Evolutionary conservation across 345 rosid genomes (phyloP).

Genomic region (Camelina hispida): DNA sequence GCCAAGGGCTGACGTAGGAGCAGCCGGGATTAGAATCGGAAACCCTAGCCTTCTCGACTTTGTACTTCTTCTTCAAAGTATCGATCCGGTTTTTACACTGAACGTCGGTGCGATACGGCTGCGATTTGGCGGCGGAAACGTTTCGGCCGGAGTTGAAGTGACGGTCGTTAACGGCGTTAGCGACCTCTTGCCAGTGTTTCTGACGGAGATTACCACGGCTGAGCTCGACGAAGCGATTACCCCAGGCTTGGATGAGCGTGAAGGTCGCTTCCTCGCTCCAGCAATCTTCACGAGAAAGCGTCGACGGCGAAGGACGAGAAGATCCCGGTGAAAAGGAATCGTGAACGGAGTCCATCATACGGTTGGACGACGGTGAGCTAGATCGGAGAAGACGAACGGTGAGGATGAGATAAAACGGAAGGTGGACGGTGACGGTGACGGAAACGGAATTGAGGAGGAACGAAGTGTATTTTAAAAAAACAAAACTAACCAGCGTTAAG

Average conservation of each 20-base stretch:
- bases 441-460: not conserved
- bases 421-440: slow-evolving; percentile 40
- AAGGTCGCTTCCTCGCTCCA: slow-evolving; percentile 99
- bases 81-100: slow-evolving; percentile 99
- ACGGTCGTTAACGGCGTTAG: slow-evolving; percentile 86
- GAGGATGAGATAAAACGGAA: slow-evolving; percentile 32
- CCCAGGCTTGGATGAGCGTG: slow-evolving; percentile 96
- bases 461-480: slow-evolving; percentile 14
- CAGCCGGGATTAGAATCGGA: slow-evolving; percentile 52
- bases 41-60: slow-evolving; percentile 86
- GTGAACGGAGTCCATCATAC: slow-evolving; percentile 45
- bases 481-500: slow-evolving; percentile 16
- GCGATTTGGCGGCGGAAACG: slow-evolving; percentile 57
- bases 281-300: slow-evolving; percentile 83
- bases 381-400: slow-evolving; percentile 35
- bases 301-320: slow-evolving; percentile 59
- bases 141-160: slow-evolving; percentile 59
- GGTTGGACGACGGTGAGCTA: slow-evolving; percentile 32
- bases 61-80: slow-evolving; percentile 94
- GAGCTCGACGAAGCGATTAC: slow-evolving; percentile 82
- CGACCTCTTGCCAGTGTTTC: slow-evolving; percentile 99
- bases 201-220: slow-evolving; percentile 96
- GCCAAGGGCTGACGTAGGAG: slow-evolving; percentile 70
- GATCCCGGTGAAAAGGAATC: slow-evolving; percentile 49
- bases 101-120: slow-evolving; percentile 93